phyloP scores from a whole-genome alignment of 2,329 filamentous ascomycete genomes.

The Golovinomyces cichoracearum region DNA sequence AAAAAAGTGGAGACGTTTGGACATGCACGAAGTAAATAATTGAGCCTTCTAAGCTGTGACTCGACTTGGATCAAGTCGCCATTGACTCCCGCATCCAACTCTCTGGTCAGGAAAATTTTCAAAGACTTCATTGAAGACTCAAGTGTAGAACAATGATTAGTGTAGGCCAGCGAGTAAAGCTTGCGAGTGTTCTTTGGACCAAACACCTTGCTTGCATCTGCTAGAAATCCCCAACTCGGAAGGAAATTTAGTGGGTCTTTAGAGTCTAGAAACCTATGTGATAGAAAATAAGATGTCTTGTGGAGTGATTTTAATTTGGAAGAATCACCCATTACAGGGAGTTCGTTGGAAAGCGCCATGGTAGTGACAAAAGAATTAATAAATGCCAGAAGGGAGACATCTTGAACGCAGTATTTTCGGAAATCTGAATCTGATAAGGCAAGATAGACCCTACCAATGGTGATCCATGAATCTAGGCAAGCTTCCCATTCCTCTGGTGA shows the following conservation, averaged over 20 bases:
- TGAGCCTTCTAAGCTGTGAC: constrained; percentile 29
- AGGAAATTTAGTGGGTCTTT: constrained; percentile 22
- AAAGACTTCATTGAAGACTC: constrained; percentile 30
- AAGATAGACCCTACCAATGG: constrained; percentile 39
- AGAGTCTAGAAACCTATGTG: constrained; percentile 27
- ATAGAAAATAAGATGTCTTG: constrained; percentile 37
- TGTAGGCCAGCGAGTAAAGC: constrained; percentile 25
- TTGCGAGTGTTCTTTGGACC: constrained; percentile 32
- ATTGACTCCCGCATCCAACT: constrained; percentile 34
- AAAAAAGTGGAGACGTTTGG: constrained; percentile 33
- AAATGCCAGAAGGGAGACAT: constrained; percentile 35
- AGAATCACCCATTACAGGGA: not conserved
- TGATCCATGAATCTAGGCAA: constrained; percentile 51
- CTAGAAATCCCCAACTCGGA: constrained; percentile 39
- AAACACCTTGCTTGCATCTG: constrained; percentile 41
- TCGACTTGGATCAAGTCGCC: constrained; percentile 30
- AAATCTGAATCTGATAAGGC: constrained; percentile 32
- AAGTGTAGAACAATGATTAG: constrained; percentile 22
- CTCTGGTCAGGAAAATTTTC: constrained; percentile 34
- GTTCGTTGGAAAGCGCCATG: constrained; percentile 15
- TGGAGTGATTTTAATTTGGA: constrained; percentile 25
- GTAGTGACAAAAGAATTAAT: constrained; percentile 40
- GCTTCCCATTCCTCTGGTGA: constrained; percentile 47
- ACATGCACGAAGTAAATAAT: constrained; percentile 36
- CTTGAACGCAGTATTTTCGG: constrained; percentile 21